Base-by-base conservation (phyloP, 805 yeast genomes). In the Kodamaea nitidulidarum region DNA sequence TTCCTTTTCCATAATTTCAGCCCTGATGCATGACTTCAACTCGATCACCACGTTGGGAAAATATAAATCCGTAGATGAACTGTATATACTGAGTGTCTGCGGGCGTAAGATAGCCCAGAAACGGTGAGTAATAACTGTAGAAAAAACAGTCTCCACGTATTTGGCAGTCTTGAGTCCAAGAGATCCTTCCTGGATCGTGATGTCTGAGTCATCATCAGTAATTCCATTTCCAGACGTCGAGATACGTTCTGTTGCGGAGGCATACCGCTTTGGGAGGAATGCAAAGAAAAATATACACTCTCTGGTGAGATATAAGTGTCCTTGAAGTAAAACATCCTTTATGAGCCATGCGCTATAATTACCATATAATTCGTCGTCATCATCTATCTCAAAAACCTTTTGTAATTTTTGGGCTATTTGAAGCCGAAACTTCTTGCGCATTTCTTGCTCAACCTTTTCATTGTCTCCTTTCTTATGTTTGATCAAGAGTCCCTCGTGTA, bases 41-140 rank as follows among this genome's bases (percentile, higher is more conserved):
- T 88, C 93, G 26, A 91, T 78, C 0, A 87, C 81, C 26, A 84
- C 63, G 7, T 70, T 66, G 0, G 98, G 97, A 62, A 88, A 88
- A 58, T 88, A 88, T n/a, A 83, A 62, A 42, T 88, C 95, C 0
- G 87, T 80, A 1, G 96, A 75, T 6, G 75, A 76, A 7, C 75
- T 63, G 57, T 83, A 88, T 27, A 86, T 69, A 2, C 86, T 73
- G 12, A 91, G 68, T 0, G 88, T 74, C 33, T 80, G 80, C 27
- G 79, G 79, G 47, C 84, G 70, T 43, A 91, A 63, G 0, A 88
- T 76, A 5, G 88, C 88, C 96, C 97, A 91, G 54, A 73, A 82
- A 34, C 95, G 70, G 40, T 65, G 67, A 1, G 71, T 67, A 14
- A 60, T 41, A 2, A 61, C 61, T 1, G 66, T 48, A 1, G 58